These are phyloP conservation scores for Cryptosporidium canis DNA, from an alignment of 169 alveolate genomes.

Conservation along the genomic window DNA sequence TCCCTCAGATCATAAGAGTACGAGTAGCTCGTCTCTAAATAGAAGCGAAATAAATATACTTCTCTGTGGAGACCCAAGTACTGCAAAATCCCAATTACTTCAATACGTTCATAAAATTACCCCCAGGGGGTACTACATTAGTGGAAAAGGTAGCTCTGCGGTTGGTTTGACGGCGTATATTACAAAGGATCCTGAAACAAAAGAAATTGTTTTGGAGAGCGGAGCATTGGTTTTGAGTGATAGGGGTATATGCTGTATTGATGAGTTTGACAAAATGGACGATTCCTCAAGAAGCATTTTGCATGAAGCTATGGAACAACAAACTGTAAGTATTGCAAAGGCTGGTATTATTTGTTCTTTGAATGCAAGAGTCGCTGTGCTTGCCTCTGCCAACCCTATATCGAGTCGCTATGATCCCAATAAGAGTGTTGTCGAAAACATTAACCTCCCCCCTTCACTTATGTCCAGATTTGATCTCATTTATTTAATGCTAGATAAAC, in stretches of 20 bases:
- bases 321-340: slow-evolving; percentile 98
- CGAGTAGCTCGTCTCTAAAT: slow-evolving; percentile 22
- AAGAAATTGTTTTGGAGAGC: slow-evolving; percentile 95
- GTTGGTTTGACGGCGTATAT: slow-evolving; percentile 99
- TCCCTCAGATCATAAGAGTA: background rate
- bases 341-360: slow-evolving; percentile 94
- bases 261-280: slow-evolving; percentile 99
- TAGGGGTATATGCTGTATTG: slow-evolving; percentile 99
- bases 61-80: slow-evolving; percentile 99
- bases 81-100: slow-evolving; percentile 98
- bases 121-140: slow-evolving; percentile 95
- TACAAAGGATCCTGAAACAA: slow-evolving; percentile 96
- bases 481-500: slow-evolving; percentile 78
- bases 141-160: slow-evolving; percentile 97
- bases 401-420: slow-evolving; percentile 94
- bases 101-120: slow-evolving; percentile 94
- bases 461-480: slow-evolving; percentile 89
- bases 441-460: slow-evolving; percentile 97
- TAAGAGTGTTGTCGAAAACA: slow-evolving; percentile 96
- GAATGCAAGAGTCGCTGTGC: slow-evolving; percentile 96
- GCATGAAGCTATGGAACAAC: slow-evolving; percentile 99
- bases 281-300: slow-evolving; percentile 96
- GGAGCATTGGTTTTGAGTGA: slow-evolving; percentile 99
- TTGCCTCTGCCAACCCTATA: slow-evolving; percentile 98
- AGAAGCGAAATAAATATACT: slow-evolving; percentile 96